These are phyloP conservation scores for Camelina neglecta DNA, from an alignment of 345 rosid species.

Conservation along the genomic window DNA sequence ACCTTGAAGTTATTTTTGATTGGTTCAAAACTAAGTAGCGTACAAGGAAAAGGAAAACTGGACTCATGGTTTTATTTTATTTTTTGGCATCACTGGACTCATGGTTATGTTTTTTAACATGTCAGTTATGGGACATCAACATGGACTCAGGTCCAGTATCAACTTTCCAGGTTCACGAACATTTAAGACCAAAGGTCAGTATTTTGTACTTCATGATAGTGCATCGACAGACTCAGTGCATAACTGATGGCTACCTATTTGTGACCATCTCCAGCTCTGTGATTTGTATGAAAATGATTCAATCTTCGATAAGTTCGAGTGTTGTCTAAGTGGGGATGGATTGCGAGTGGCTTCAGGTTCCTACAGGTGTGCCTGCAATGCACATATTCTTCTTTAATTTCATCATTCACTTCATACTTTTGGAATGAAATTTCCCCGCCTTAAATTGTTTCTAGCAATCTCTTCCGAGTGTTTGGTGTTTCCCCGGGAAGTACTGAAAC, in stretches of 20 bases:
- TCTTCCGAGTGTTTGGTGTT: slow-evolving; percentile 92
- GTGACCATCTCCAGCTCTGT: slow-evolving; percentile 68
- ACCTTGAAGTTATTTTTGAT: slow-evolving; percentile 12
- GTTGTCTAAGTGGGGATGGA: slow-evolving; percentile 95
- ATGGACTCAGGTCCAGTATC: slow-evolving; percentile 99
- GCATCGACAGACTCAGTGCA: not conserved
- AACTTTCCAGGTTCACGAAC: slow-evolving; percentile 91
- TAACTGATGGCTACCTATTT: slow-evolving; percentile 1
- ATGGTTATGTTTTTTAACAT: slow-evolving; percentile 18
- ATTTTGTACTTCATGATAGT: slow-evolving; percentile 28
- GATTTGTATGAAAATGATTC: slow-evolving; percentile 98
- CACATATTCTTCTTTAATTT: not conserved
- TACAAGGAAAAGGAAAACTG: not conserved
- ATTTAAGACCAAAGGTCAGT: slow-evolving; percentile 81
- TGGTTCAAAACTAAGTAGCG: slow-evolving; percentile 13
- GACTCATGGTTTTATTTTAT: not conserved
- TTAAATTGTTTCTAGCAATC: slow-evolving; percentile 60
- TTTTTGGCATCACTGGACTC: not conserved
- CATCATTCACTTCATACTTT: not conserved
- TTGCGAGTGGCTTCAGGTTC: slow-evolving; percentile 91
- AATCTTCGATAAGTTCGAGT: slow-evolving; percentile 96
- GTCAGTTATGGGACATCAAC: slow-evolving; percentile 88
- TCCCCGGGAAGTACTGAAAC: slow-evolving; percentile 73
- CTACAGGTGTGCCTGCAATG: slow-evolving; percentile 62
- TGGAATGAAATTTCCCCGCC: slow-evolving; percentile 1